Evolutionary conservation across 805 yeast genomes (phyloP), one percentile per base, ranked within the genome.

Genomic region (Ogataea angusta): DNA sequence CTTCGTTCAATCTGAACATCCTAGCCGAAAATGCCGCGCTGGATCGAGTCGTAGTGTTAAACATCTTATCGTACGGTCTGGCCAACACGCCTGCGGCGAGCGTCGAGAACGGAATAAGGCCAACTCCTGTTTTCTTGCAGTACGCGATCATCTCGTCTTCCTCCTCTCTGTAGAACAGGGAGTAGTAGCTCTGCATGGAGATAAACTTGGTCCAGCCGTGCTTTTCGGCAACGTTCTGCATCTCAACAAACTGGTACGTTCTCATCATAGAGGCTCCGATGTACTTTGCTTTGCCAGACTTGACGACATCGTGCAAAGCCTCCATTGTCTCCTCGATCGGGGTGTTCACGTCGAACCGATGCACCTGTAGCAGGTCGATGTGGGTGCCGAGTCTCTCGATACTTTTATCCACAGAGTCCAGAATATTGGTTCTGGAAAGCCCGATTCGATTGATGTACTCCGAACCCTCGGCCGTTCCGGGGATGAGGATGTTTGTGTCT

Each of bases 181-280:
- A 78, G 62, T 80, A 76, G 57, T 63, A 72, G 50, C 72, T 71
- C 58, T 80, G 85, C 74, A 78, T 72, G 24, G 74, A 66, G 38
- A 80, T 66, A 48, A 80, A 80, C 56, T 76, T 78, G 49, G 66
- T 63, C 80, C 81, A 80, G 25, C 72, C 73, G 49, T 72, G 48
- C 52, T 66, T 66, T 41, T 80, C 83, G 3, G 87, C 85, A 41
- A 70, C 60, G 45, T 58, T 63, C 51, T 80, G 86, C 54, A 77
- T 53, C 48, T 68, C 69, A 4, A 69, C 76, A 52, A 80, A 78
- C 51, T 79, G 78, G 21, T 62, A 57, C 2, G 80, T 73, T 48
- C 67, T 63, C 84, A 80, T 78, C 1, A 79, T 59, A 1, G 83
- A 78, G 1, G 85, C 83, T 15, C 85, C 85, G 42, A 79, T 68